A percentile compares a stretch with the other conserved stretches of the same genome.
Conservation (phyloP, 768 basidiomycete genomes). For the Infundibulicybe gibba region DNA sequence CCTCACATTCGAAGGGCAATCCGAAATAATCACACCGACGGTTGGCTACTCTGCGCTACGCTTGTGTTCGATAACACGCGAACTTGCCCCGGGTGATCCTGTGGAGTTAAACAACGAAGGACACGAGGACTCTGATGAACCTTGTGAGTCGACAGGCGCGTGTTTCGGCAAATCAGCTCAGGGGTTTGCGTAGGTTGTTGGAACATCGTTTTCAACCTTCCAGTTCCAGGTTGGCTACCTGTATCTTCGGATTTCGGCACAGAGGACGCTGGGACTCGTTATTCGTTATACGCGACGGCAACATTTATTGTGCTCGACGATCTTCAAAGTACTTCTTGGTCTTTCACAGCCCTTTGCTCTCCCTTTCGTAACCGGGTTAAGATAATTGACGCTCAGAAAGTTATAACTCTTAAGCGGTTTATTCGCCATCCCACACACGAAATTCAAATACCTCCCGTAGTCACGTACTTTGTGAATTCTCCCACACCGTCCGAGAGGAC, state of each 20-base stretch:
- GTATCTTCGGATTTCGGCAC: slow-evolving; percentile 48
- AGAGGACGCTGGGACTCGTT: slow-evolving; percentile 54
- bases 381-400: slow-evolving; percentile 33
- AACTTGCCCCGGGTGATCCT: slow-evolving; percentile 51
- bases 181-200: slow-evolving; percentile 43
- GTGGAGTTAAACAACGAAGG: slow-evolving; percentile 65
- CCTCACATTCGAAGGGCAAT: slow-evolving; percentile 84
- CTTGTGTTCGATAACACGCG: slow-evolving; percentile 61
- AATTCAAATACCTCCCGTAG: slow-evolving; percentile 26
- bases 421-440: slow-evolving; percentile 35
- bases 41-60: slow-evolving; percentile 70
- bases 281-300: slow-evolving; percentile 65
- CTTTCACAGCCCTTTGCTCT: slow-evolving; percentile 51
- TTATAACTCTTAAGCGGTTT: slow-evolving; percentile 53
- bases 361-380: slow-evolving; percentile 47
- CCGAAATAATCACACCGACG: slow-evolving; percentile 62
- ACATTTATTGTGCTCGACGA: slow-evolving; percentile 50
- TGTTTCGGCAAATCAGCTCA: slow-evolving; percentile 4
- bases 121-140: slow-evolving; percentile 49
- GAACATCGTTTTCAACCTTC: slow-evolving; percentile 78
- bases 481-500: slow-evolving; percentile 13
- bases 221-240: slow-evolving; percentile 91
- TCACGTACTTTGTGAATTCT: slow-evolving; percentile 43
- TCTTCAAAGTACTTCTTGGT: slow-evolving; percentile 30
- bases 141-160: slow-evolving; percentile 33